Base-by-base conservation (phyloP, 768 basidiomycete genomes). In the Phanerochaete sordida region DNA sequence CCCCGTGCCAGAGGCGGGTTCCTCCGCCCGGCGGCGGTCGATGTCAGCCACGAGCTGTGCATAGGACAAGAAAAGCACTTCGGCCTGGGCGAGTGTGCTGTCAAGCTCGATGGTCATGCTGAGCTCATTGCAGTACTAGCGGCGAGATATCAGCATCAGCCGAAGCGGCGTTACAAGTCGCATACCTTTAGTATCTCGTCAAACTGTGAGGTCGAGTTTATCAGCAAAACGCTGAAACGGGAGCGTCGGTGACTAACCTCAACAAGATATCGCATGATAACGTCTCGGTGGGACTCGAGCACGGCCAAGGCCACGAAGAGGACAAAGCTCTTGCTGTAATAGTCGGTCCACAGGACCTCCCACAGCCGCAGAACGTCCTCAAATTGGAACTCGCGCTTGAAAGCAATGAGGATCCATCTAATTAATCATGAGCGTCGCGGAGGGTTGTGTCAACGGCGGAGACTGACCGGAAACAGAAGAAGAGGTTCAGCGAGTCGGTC, bases 81-180 rank as follows among this genome's bases (percentile, higher is more conserved):
- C 97, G 11, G 96, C 97, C 75, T 98, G 97, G 0, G 93, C 90
- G 9, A 99, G 83, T 21, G 97, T 96, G 0, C 88, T 86, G 71
- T 97, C 90, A n/a, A 98, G 83, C 71, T 98, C 97, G 65, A 99
- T 96, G 54, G 94, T 93, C 88, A 93, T 93, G 74, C 90, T 92
- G 62, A 96, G 84, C 66, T 96, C 93, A 69, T 95, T 96, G 77
- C 91, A 93, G 67, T 95, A 97, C 87, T 90, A 19, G 49, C 12
- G 37, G 28, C 28, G 19, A n/a, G n/a, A n/a, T n/a, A n/a, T n/a
- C n/a, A n/a, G n/a, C n/a, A n/a, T n/a, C n/a, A n/a, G n/a, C n/a
- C n/a, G n/a, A n/a, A n/a, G n/a, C n/a, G n/a, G n/a, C n/a, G n/a
- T n/a, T n/a, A n/a, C n/a, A n/a, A n/a, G n/a, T n/a, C n/a, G n/a